Evolutionary conservation across 345 rosid species (phyloP).

Genomic region (Hibiscus tridactylites): DNA sequence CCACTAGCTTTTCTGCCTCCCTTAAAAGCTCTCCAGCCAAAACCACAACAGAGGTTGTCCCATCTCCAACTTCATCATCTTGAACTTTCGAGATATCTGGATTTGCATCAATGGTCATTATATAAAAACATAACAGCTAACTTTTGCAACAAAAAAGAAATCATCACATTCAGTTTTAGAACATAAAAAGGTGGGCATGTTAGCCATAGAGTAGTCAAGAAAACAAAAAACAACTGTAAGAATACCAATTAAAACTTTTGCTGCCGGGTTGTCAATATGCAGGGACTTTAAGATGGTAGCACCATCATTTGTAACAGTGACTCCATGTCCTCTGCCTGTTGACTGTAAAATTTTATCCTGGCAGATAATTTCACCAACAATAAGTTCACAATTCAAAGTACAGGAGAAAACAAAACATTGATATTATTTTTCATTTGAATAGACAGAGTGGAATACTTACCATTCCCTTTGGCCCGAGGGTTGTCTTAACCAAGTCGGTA

Average conservation of each 20-base stretch:
- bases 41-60: constrained; percentile 97
- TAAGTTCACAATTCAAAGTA: not conserved
- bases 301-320: constrained; percentile 94
- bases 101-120: constrained; percentile 12
- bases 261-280: constrained; percentile 92
- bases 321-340: constrained; percentile 51
- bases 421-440: not conserved
- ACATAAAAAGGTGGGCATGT: not conserved
- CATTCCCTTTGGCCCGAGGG: constrained; percentile 98
- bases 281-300: constrained; percentile 95
- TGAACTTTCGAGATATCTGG: constrained; percentile 94
- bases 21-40: constrained; percentile 93
- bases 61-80: constrained; percentile 99
- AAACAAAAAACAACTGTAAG: constrained; percentile 4
- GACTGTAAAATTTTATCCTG: constrained; percentile 49
- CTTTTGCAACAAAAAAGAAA: not conserved
- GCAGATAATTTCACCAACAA: constrained; percentile 8
- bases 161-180: not conserved
- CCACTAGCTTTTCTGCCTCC: constrained; percentile 91
- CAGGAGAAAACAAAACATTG: not conserved
- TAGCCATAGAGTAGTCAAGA: not conserved
- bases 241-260: constrained; percentile 95
- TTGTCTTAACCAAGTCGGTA: constrained; percentile 84
- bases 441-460: constrained; percentile 28
- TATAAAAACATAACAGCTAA: not conserved